Evolutionary conservation across 768 basidiomycete species (phyloP).

Genomic region (Ramaria sp.): DNA sequence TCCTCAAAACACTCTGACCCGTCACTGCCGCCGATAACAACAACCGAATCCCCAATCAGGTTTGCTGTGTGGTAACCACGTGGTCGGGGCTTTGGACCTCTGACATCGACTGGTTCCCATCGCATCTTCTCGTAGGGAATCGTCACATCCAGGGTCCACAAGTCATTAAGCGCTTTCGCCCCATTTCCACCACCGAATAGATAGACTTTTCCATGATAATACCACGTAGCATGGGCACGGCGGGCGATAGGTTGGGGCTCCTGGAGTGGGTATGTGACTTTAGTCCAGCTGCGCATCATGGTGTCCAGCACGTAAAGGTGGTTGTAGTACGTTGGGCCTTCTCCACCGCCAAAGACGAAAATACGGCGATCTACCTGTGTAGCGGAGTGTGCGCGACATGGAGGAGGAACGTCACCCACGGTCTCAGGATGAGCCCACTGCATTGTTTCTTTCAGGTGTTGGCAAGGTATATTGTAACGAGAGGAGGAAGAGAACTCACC

Average conservation of each 20-base stretch:
- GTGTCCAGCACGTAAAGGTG: constrained; percentile 79
- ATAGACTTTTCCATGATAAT: constrained; percentile 62
- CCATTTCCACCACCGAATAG: constrained; percentile 95
- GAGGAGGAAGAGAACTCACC: constrained; percentile 31
- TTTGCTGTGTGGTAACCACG: constrained; percentile 91
- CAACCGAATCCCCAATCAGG: constrained; percentile 74
- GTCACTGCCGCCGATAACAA: constrained; percentile 87
- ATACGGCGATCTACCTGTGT: constrained; percentile 75
- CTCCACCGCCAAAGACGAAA: constrained; percentile 80
- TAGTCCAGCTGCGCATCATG: constrained; percentile 51
- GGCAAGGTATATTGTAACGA: background rate
- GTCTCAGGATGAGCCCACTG: constrained; percentile 78
- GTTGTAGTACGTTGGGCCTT: constrained; percentile 75
- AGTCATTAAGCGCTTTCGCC: constrained; percentile 76
- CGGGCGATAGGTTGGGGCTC: constrained; percentile 42
- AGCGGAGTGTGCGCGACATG: constrained; percentile 80
- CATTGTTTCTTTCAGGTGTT: constrained; percentile 56
- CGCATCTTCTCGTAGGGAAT: constrained; percentile 30
- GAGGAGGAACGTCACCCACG: constrained; percentile 68
- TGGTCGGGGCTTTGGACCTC: constrained; percentile 42
- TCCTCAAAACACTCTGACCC: constrained; percentile 83
- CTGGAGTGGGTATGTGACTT: constrained; percentile 11
- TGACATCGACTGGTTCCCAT: constrained; percentile 52
- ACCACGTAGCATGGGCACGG: constrained; percentile 80
- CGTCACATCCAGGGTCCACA: constrained; percentile 76